Percentiles rank a stretch among this genome's conserved stretches.
Evolutionary conservation across 2,329 filamentous ascomycete species (phyloP).

Genomic region (Cladosporium halotolerans): DNA sequence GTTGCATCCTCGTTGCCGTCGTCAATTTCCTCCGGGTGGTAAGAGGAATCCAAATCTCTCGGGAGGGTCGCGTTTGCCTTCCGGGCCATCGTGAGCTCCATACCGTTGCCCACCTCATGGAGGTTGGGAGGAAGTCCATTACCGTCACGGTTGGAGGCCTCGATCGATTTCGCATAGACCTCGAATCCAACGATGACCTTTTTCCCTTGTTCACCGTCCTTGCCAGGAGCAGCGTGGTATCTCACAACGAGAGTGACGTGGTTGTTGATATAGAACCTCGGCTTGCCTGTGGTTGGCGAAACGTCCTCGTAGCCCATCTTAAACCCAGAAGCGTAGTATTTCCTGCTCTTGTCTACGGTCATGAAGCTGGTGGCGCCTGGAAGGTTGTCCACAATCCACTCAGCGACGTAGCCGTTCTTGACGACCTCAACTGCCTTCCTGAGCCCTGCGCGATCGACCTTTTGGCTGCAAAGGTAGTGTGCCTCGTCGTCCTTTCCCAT

Average conservation of each 20-base stretch:
- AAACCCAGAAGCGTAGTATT: conserved; percentile 87
- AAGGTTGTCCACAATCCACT: conserved; percentile 91
- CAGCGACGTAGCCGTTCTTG: conserved; percentile 72
- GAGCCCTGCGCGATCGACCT: conserved; percentile 59
- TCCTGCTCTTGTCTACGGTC: conserved; percentile 73
- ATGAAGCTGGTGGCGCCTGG: conserved; percentile 85
- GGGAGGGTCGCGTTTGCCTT: conserved; percentile 49
- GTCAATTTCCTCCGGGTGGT: conserved; percentile 47
- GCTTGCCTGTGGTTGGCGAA: conserved; percentile 52
- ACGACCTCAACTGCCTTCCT: conserved; percentile 66
- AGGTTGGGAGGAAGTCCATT: conserved; percentile 64
- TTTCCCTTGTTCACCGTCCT: conserved; percentile 61
- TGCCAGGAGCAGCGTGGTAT: conserved; percentile 65
- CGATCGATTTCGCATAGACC: conserved; percentile 80
- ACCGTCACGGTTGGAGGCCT: conserved; percentile 53
- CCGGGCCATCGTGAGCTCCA: conserved; percentile 63
- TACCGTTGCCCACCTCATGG: conserved; percentile 54
- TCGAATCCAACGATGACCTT: conserved; percentile 85
- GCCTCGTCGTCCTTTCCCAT: conserved; percentile 73
- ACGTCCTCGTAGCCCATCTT: conserved; percentile 75
- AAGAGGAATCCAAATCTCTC: conserved; percentile 53
- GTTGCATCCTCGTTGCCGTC: conserved; percentile 59
- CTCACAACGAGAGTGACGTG: conserved; percentile 81
- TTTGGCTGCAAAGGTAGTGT: conserved; percentile 63
- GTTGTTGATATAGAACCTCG: conserved; percentile 74